Evolutionary conservation across 306 rosid genomes (phyloP).

Genomic region (Begonia peltatifolia): DNA sequence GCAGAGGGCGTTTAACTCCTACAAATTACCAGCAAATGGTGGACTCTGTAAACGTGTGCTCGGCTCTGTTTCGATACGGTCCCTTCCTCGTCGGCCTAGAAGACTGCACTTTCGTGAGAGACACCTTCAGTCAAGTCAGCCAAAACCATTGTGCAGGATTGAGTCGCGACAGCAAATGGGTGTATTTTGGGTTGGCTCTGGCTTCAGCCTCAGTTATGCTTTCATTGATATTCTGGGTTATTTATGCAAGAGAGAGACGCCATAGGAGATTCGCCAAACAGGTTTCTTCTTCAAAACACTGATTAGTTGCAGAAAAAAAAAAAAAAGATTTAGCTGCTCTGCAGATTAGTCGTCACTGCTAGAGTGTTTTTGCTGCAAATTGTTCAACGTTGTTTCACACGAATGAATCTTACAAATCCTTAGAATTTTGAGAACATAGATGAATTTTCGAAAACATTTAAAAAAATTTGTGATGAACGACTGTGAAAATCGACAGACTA

Average conservation of each 20-base stretch:
- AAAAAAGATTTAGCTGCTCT: no score
- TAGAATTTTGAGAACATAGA: no score
- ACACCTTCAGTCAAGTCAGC: slow-evolving; percentile 17
- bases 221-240: slow-evolving; percentile 31
- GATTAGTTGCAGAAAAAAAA: no score
- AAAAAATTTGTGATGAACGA: no score
- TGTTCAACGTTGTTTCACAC: no score
- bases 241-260: slow-evolving; percentile 19
- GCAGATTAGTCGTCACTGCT: no score
- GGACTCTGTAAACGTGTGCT: slow-evolving; percentile 19
- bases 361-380: no score
- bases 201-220: slow-evolving; percentile 19
- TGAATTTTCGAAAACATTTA: no score
- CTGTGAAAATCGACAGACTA: no score
- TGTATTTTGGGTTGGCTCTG: slow-evolving; percentile 22
- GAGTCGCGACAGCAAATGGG: slow-evolving; percentile 6
- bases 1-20: slow-evolving; percentile 33
- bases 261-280: neutral
- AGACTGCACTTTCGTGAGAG: slow-evolving; percentile 29
- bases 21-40: slow-evolving; percentile 14
- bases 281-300: no score
- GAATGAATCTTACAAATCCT: no score
- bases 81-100: slow-evolving; percentile 18
- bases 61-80: slow-evolving; percentile 13
- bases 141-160: slow-evolving; percentile 15